A percentile compares a stretch with the other conserved stretches of the same genome.
phyloP scores from a whole-genome alignment of 2,329 filamentous ascomycete genomes.

The Aureobasidium melanogenum region DNA sequence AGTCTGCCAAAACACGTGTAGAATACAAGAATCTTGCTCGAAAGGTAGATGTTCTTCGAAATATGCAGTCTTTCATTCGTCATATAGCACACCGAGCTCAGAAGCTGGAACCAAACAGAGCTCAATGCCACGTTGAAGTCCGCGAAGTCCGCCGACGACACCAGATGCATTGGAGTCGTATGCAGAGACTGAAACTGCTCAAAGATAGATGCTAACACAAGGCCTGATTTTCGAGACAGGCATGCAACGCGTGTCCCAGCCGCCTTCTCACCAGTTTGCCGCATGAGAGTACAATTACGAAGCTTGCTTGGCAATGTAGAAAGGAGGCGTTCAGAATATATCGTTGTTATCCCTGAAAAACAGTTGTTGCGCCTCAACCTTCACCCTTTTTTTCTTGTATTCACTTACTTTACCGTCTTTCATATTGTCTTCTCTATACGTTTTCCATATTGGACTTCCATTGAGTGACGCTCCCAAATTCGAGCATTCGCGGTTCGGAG shows the following conservation, averaged over 20 bases:
- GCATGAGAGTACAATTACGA: neutral
- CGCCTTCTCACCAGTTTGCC: neutral
- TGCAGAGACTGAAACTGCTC: neutral
- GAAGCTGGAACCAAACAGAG: neutral
- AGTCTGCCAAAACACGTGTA: no score
- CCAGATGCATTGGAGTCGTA: neutral
- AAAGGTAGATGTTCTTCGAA: neutral
- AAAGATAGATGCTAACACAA: neutral
- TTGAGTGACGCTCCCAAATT: conserved; percentile 20
- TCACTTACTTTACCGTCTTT: neutral
- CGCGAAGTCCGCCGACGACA: neutral
- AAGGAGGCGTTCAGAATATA: conserved; percentile 7
- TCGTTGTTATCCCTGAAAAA: conserved; percentile 9
- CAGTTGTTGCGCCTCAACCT: neutral
- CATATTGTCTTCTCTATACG: neutral
- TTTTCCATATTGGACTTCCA: neutral
- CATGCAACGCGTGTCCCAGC: neutral
- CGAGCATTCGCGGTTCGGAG: neutral
- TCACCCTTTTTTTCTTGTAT: neutral
- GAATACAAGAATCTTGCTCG: no score
- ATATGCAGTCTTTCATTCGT: no score
- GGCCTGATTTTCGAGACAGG: neutral
- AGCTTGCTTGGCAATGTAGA: conserved; percentile 7
- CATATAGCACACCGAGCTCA: neutral
- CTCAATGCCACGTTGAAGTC: no score